Base-by-base conservation (phyloP, 2,329 filamentous ascomycete genomes). In the Penicillium sp. region DNA sequence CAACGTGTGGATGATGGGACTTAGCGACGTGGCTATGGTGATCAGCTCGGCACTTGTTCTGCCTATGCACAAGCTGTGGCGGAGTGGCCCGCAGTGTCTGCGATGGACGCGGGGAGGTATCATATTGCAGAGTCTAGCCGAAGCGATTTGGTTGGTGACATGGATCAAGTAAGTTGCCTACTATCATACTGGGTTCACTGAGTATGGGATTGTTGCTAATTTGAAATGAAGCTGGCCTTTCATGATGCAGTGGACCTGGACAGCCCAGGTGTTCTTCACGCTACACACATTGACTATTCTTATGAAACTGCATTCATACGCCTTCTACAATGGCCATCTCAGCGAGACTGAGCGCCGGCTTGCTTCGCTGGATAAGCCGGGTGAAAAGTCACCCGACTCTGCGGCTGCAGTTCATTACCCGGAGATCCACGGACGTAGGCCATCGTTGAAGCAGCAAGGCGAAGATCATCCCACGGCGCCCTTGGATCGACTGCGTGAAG, bases 301-400 rank as follows among this genome's bases (percentile, higher is more conserved):
- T 47, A 99, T 99, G 94, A 99, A 99, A 80, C 94, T 97, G 86
- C 94, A 99, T 73, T 97, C 92, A 5, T 99, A 96, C 69, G 89
- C 91, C 22, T 99, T 97, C 73, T 99, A 99, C 78, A 97, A 97
- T 66, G 94, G 94, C 10, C 94, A 99, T 72, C 80, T 99, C 14
- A 90, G 88, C 62, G 90, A 94, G 72, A 95, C 91, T 0, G 85
- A 95, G 72, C 87, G 88, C 68, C 87, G 91, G 10, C 81, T 99
- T 11, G 84, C 83, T 52, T 85, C 85, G 39, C 86, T 99, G 32
- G 94, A 99, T 72, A 91, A 92, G 2, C 82, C 83, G n/a, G 85
- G 82, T 4, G 83, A 63, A 5, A 61, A 84, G 4, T 87, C 87
- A 47, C 84, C 85, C 63, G 83, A 81, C 10, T 52, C 56, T 4